Percentiles rank a stretch among this genome's conserved stretches.
Conservation (phyloP, 1,284 basidiomycete species). For the Sparassis latifolia region DNA sequence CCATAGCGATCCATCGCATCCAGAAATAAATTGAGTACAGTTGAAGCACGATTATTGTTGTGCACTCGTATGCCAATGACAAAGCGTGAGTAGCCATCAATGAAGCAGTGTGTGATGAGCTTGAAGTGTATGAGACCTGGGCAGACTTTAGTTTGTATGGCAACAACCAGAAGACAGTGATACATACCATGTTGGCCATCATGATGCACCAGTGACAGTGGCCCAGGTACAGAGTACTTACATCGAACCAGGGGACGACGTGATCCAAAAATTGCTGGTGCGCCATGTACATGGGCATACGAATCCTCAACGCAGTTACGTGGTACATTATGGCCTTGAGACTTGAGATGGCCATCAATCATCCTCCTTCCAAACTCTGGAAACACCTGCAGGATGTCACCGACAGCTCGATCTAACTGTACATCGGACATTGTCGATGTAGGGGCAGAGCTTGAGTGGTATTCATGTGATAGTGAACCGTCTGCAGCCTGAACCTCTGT, state of each 20-base stretch:
- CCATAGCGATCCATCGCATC: constrained; percentile 15
- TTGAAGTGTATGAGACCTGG: constrained; percentile 23
- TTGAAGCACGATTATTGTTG: constrained; percentile 23
- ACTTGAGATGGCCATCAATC: constrained; percentile 15
- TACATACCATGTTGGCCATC: constrained; percentile 29
- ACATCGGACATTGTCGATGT: constrained; percentile 11
- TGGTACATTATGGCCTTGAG: constrained; percentile 11
- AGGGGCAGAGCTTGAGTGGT: not conserved
- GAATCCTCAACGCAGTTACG: constrained; percentile 7
- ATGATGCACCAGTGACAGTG: constrained; percentile 24
- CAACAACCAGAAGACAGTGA: not conserved
- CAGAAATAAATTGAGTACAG: constrained; percentile 21
- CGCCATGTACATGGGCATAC: constrained; percentile 13
- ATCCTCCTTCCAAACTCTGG: constrained; percentile 20
- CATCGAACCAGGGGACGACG: constrained; percentile 10
- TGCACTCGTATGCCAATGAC: constrained; percentile 16
- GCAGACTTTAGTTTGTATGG: not conserved
- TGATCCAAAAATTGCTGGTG: constrained; percentile 12
- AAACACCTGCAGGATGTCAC: constrained; percentile 12
- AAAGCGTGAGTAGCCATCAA: constrained; percentile 27
- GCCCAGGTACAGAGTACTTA: constrained; percentile 21
- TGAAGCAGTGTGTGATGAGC: constrained; percentile 30
- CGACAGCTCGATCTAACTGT: constrained; percentile 15
- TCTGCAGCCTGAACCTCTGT: not conserved
- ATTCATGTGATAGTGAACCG: not conserved